phyloP scores from a whole-genome alignment of 2,329 filamentous ascomycete species.

The Gremmenia infestans region DNA sequence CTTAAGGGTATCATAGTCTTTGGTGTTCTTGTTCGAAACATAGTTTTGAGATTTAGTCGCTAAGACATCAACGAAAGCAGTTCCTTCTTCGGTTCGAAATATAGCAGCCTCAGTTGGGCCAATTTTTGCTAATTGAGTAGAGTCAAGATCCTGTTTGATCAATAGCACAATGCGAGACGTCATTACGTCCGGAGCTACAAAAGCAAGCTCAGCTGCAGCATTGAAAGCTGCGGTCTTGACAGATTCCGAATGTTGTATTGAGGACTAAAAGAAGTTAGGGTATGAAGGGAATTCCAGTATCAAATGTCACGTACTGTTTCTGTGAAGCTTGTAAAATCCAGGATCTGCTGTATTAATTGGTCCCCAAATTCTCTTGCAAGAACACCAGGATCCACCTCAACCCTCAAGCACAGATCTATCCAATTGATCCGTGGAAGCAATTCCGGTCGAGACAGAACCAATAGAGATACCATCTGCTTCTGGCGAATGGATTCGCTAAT shows the following conservation, averaged over 20 bases:
- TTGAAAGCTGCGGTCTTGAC: constrained; percentile 71
- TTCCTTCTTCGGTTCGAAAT: constrained; percentile 84
- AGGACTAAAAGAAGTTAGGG: constrained; percentile 16
- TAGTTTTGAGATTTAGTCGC: constrained; percentile 70
- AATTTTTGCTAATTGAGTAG: constrained; percentile 62
- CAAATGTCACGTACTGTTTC: constrained; percentile 45
- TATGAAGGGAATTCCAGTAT: not conserved
- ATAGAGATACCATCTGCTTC: constrained; percentile 67
- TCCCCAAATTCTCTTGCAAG: constrained; percentile 62
- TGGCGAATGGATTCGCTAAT: constrained; percentile 51
- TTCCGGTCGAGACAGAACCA: constrained; percentile 73
- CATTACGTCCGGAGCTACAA: constrained; percentile 82
- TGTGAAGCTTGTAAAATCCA: constrained; percentile 41
- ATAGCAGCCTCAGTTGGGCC: constrained; percentile 90
- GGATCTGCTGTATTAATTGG: constrained; percentile 64
- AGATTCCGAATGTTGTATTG: constrained; percentile 32
- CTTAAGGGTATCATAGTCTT: constrained; percentile 92
- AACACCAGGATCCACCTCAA: constrained; percentile 75
- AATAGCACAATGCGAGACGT: constrained; percentile 71
- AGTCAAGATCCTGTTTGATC: constrained; percentile 68
- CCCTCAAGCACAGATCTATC: constrained; percentile 82
- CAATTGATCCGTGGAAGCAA: constrained; percentile 75
- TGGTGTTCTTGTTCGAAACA: constrained; percentile 79
- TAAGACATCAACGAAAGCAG: constrained; percentile 83
- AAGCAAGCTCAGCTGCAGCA: constrained; percentile 85